phyloP scores from a whole-genome alignment of 306 rosid species.

The Pachyrhizus erosus region DNA sequence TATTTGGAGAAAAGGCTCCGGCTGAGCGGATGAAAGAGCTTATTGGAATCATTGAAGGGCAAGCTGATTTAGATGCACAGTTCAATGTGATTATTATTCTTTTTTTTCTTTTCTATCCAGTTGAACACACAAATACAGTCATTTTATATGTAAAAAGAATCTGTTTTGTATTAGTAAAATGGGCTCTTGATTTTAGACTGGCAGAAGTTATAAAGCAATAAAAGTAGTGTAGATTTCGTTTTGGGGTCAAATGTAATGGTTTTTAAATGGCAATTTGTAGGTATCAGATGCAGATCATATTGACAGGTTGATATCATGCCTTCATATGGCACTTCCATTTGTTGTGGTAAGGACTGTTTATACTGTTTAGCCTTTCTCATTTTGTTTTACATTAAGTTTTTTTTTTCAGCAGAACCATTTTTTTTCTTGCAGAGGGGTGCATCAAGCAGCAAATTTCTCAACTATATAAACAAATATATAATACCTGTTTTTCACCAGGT shows the following conservation, averaged over 20 bases:
- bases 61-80: constrained; percentile 86
- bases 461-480: constrained; percentile 76
- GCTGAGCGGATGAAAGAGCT: constrained; percentile 87
- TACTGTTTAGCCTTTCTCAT: constrained; percentile 11
- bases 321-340: constrained; percentile 93
- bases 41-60: constrained; percentile 92
- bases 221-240: neutral
- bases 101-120: neutral
- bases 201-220: constrained; percentile 1
- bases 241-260: constrained; percentile 27
- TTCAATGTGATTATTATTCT: constrained; percentile 69
- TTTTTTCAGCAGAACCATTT: constrained; percentile 17
- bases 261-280: constrained; percentile 57
- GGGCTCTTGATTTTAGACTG: constrained; percentile 9
- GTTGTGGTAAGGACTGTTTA: constrained; percentile 71
- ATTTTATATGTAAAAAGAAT: constrained; percentile 21
- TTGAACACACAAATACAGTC: neutral
- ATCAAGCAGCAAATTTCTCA: constrained; percentile 88
- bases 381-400: constrained; percentile 5
- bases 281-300: constrained; percentile 90
- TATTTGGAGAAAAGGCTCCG: constrained; percentile 90
- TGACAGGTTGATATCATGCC: constrained; percentile 92
- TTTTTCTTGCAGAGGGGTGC: constrained; percentile 79
- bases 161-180: constrained; percentile 7
- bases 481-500: constrained; percentile 97